Evolutionary conservation across 2,329 filamentous ascomycete genomes (phyloP), one percentile per base, ranked within the genome.

Genomic region (Colletotrichum trifolii): DNA sequence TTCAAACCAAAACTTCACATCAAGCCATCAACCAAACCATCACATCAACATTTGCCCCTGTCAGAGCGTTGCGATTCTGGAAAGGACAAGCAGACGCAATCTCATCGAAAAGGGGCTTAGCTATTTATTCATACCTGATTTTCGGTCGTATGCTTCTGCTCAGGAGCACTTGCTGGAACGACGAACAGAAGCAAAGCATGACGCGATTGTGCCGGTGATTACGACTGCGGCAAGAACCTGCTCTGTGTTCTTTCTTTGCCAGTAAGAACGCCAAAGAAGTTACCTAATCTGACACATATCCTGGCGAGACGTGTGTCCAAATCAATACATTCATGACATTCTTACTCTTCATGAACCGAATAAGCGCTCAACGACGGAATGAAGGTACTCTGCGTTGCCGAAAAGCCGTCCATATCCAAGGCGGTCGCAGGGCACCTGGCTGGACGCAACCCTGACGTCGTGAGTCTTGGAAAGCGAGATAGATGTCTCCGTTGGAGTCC

Each of bases 341-440:
- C 25, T 25, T 25, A 25, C 25, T 25, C 15, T 13, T 8, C 33
- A 42, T 56, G 42, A 47, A 36, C 35, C 17, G 8, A n/a, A 42
- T 36, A 35, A 11, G 6, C 34, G 35, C 8, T 49, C 7, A 25
- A 36, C 12, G 35, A 25, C 25, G 83, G 80, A 75, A 87, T 87
- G 78, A 85, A 76, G 71, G 80, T 87, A 43, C 75, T 87, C 11
- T 87, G 84, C 69, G 84, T 87, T 71, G 84, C 85, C 46, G 85
- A 87, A 71, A 87, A 99, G 84, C 94, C 94, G 40, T 97, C 95
- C 46, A 97, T 99, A 68, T 93, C 96, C 63, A 97, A 96, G 79
- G 94, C 95, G 42, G 95, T 99, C 54, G 93, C 96, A 43, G 87
- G 89, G 63, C 95, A 98, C 82, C 85, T 99, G 35, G 92, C 91